These are phyloP conservation scores for Rozella allomycis DNA, from an alignment of 371 early-diverging fungal genomes.

Conservation along the genomic window DNA sequence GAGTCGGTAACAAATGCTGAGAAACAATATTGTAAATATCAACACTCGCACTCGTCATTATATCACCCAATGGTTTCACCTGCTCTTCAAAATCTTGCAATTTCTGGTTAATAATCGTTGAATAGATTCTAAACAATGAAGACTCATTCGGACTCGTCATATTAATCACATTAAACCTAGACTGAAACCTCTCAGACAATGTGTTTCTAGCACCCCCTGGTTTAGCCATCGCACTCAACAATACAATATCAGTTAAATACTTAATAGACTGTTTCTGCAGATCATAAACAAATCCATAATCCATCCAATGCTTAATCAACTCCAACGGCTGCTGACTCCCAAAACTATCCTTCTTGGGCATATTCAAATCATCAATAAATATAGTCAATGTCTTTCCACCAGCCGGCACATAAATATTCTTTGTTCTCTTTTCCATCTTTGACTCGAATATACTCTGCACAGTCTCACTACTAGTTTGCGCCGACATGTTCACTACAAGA, in stretches of 20 bases:
- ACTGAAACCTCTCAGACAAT: not conserved
- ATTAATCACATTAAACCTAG: conserved; percentile 9
- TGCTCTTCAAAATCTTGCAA: conserved; percentile 22
- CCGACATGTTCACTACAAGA: conserved; percentile 13
- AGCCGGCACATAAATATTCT: not conserved
- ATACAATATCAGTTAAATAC: conserved; percentile 6
- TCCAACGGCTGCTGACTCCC: not conserved
- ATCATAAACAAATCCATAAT: conserved; percentile 13
- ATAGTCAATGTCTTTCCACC: not conserved
- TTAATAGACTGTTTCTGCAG: conserved; percentile 25
- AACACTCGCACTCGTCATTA: conserved; percentile 22
- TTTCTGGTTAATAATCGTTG: not conserved
- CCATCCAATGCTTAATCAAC: conserved; percentile 24
- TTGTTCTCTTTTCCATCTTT: not conserved
- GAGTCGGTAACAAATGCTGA: conserved; percentile 10
- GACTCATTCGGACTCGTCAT: conserved; percentile 23
- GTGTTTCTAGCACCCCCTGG: not conserved
- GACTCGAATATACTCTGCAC: not conserved
- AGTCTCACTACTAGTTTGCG: conserved; percentile 14
- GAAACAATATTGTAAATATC: conserved; percentile 24
- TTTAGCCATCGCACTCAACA: not conserved
- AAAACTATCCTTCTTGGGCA: conserved; percentile 1
- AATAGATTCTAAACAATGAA: not conserved
- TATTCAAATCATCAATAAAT: conserved; percentile 1
- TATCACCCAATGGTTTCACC: conserved; percentile 25